A percentile compares a stretch with the other conserved stretches of the same genome.
phyloP scores from a whole-genome alignment of 805 yeast genomes.

The Starmerella riodocensis region DNA sequence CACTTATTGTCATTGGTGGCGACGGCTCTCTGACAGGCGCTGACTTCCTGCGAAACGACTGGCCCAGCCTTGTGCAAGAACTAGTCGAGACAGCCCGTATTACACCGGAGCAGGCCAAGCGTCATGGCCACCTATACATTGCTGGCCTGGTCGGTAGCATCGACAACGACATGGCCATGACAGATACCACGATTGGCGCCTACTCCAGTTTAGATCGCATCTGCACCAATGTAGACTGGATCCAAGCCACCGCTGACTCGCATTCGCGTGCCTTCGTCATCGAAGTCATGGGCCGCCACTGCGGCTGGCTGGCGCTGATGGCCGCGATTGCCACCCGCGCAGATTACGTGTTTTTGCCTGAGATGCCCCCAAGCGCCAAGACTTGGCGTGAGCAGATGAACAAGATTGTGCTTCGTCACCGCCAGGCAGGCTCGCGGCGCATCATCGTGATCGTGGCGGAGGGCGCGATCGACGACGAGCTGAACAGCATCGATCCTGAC shows the following conservation, averaged over 20 bases:
- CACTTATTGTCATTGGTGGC: slow-evolving; percentile 93
- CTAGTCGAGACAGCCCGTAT: slow-evolving; percentile 44
- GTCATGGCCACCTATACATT: slow-evolving; percentile 61
- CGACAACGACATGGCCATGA: slow-evolving; percentile 94
- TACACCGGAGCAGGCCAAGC: slow-evolving; percentile 44
- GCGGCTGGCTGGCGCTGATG: slow-evolving; percentile 98
- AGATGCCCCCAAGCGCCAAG: slow-evolving; percentile 64
- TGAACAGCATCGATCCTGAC: slow-evolving; percentile 67
- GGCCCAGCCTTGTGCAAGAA: slow-evolving; percentile 80
- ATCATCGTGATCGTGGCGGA: slow-evolving; percentile 95
- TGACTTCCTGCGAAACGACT: slow-evolving; percentile 80
- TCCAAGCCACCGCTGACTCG: slow-evolving; percentile 93
- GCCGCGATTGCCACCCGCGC: slow-evolving; percentile 96
- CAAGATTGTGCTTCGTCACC: slow-evolving; percentile 61
- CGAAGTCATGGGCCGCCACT: slow-evolving; percentile 98
- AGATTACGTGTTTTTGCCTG: slow-evolving; percentile 88
- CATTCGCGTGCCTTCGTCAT: slow-evolving; percentile 96
- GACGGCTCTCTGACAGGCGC: slow-evolving; percentile 98
- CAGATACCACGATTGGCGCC: slow-evolving; percentile 95
- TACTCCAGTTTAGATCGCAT: slow-evolving; percentile 86
- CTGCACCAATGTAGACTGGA: slow-evolving; percentile 87
- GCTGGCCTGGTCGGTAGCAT: slow-evolving; percentile 94
- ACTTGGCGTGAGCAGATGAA: slow-evolving; percentile 75
- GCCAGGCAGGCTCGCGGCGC: slow-evolving; percentile 80
- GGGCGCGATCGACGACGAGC: slow-evolving; percentile 79